Conservation (phyloP, 2,329 filamentous ascomycete species). For the Fusarium incarnatum region DNA sequence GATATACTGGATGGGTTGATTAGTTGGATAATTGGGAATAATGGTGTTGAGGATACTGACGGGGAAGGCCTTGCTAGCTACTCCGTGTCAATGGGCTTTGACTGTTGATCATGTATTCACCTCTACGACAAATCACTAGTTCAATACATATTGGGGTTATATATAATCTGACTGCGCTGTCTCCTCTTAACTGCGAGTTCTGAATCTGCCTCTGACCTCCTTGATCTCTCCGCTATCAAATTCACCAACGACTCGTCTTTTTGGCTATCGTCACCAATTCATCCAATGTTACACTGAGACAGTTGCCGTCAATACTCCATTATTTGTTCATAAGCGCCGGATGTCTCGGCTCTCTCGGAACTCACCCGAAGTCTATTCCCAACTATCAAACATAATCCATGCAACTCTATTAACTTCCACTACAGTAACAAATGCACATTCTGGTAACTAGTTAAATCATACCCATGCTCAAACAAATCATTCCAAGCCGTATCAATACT, state of each 20-base stretch:
- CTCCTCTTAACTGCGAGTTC: no score
- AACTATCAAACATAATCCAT: not conserved
- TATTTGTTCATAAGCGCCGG: not conserved
- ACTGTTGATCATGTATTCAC: not conserved
- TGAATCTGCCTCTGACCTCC: no score
- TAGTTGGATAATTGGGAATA: not conserved
- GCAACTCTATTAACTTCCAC: not conserved
- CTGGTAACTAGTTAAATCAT: slow-evolving; percentile 36
- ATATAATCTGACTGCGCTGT: no score
- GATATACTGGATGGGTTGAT: not conserved
- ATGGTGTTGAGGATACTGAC: not conserved
- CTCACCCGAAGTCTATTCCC: not conserved
- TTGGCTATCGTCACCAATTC: no score
- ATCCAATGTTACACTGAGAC: not conserved
- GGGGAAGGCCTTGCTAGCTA: slow-evolving; percentile 18
- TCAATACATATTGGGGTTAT: not conserved
- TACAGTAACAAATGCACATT: slow-evolving; percentile 34
- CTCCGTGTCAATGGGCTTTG: not conserved
- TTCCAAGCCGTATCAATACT: slow-evolving; percentile 44
- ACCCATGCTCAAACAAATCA: slow-evolving; percentile 42
- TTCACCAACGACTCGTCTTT: no score
- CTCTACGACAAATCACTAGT: slow-evolving; percentile 1
- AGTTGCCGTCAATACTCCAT: not conserved
- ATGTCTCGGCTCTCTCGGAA: not conserved
- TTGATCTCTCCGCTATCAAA: no score